These are phyloP conservation scores for Phytophthora tentaculata DNA, from an alignment of 352 stramenopile genomes.

Conservation along the genomic window DNA sequence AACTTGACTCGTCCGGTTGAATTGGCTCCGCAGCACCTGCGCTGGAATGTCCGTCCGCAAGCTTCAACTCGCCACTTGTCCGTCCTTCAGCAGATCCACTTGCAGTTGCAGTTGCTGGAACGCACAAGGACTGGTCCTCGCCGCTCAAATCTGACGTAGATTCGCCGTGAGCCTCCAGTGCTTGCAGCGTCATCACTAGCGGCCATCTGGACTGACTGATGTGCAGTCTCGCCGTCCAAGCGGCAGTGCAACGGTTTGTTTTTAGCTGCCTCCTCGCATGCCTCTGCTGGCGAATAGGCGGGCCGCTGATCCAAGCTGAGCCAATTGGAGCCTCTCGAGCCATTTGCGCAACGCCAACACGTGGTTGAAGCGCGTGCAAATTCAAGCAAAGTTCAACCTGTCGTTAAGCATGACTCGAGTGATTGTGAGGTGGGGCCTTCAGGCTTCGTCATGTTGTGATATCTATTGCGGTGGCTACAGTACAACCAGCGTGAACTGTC, in stretches of 20 bases:
- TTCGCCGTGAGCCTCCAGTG: conserved; percentile 12
- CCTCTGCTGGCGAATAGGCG: conserved; percentile 8
- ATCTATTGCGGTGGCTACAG: background rate
- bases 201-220: conserved; percentile 24
- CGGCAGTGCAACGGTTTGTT: conserved; percentile 16
- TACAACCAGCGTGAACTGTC: background rate
- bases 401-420: conserved; percentile 18
- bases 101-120: conserved; percentile 33
- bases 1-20: background rate
- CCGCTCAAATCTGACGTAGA: conserved; percentile 18
- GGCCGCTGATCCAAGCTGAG: background rate
- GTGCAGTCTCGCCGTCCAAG: conserved; percentile 18
- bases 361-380: conserved; percentile 34
- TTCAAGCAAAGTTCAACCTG: conserved; percentile 23
- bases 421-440: conserved; percentile 30
- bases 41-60: conserved; percentile 18
- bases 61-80: conserved; percentile 24
- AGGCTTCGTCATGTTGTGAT: conserved; percentile 22
- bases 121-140: conserved; percentile 32
- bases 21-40: conserved; percentile 3
- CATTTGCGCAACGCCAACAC: conserved; percentile 28
- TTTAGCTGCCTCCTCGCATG: conserved; percentile 25
- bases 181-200: conserved; percentile 17
- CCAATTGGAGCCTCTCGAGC: conserved; percentile 2
- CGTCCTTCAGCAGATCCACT: conserved; percentile 21